Evolutionary conservation across 164 flowering plant species (phyloP).

Genomic region (Umbellularia californica): DNA sequence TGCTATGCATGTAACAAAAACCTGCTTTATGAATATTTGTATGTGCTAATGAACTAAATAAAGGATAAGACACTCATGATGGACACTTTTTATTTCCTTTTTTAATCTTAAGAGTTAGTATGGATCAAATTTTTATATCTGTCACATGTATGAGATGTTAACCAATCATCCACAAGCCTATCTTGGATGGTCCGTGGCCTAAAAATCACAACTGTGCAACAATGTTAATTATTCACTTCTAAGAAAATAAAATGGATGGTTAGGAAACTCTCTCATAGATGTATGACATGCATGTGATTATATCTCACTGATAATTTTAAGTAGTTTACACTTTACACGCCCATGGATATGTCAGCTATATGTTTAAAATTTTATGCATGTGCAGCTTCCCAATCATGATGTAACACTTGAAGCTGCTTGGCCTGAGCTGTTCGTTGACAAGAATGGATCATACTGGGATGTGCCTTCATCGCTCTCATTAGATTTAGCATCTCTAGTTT

Average conservation of each 20-base stretch:
- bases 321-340: too few species aligned
- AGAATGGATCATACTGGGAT: conserved; percentile 77
- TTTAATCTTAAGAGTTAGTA: too few species aligned
- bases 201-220: too few species aligned
- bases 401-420: conserved; percentile 80
- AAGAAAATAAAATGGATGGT: background rate
- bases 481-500: conserved; percentile 55
- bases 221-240: too few species aligned
- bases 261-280: background rate
- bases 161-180: too few species aligned
- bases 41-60: too few species aligned
- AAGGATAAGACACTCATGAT: too few species aligned
- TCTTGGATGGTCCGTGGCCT: too few species aligned
- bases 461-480: conserved; percentile 74
- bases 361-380: conserved; percentile 11
- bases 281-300: background rate
- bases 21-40: too few species aligned
- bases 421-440: conserved; percentile 81
- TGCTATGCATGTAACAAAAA: background rate
- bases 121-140: too few species aligned
- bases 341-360: background rate
- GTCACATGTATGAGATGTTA: too few species aligned
- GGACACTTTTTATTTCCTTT: too few species aligned
- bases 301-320: background rate
- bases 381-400: conserved; percentile 81